Evolutionary conservation across 1,284 basidiomycete genomes (phyloP), one percentile per base, ranked within the genome.

Genomic region (Fomitiporia mediterranea): DNA sequence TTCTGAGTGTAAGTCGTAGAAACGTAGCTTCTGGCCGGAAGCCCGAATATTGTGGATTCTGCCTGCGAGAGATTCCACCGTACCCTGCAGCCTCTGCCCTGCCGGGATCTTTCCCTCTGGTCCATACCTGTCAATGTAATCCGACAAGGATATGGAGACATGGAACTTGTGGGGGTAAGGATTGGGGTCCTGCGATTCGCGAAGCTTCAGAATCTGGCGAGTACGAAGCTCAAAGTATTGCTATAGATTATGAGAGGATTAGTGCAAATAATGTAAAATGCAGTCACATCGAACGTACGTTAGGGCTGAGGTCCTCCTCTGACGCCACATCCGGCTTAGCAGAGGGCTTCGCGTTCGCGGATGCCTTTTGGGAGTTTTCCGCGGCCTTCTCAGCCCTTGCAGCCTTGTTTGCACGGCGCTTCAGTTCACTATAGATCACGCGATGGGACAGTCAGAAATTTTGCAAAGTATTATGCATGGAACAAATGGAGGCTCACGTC

Each of bases 131-230:
- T 80, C 71, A 68, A 98, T 84, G 73, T 88, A 99, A 11, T 76
- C 69, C 15, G 83, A 76, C 66, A 99, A 78, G n/a, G 90, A 91
- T 61, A 76, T 77, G 48, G 88, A 78, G 42, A 97, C 94, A 66
- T 97, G 73, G 77, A 99, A 99, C 82, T 99, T 99, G 86, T 99
- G 97, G 19, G 97, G 96, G 77, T 99, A 99, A 2, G 97, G 96
- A 69, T 96, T 92, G 4, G 93, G 94, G 30, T 82, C 73, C 70
- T 89, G 86, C 47, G 91, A 89, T 69, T 89, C 81, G 70, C 94
- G 88, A 59, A 99, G 81, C 65, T 86, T 84, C 64, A 86, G 83
- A 66, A 99, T 94, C 66, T 91, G 86, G 57, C 94, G 84, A 48
- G 86, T 90, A 64, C 97, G 86, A 62, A 94, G 78, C 71, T 98